Conservation (phyloP, 805 yeast species). For the Myxozyma kluyveri region DNA sequence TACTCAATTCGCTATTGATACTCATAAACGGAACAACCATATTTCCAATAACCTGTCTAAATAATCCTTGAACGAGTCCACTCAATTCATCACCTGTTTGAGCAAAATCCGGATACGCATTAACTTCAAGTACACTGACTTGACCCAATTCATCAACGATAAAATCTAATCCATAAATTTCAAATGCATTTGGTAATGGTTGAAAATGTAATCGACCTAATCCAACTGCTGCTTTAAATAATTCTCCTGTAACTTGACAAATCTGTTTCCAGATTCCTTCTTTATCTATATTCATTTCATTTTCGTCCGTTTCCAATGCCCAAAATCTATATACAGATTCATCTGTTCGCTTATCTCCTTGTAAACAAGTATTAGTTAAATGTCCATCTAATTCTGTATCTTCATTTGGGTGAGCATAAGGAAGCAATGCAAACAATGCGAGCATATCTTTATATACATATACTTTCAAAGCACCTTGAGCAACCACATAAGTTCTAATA, state of each 20-base stretch:
- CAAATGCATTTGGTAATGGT: slow-evolving; percentile 77
- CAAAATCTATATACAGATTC: slow-evolving; percentile 64
- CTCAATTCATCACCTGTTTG: slow-evolving; percentile 85
- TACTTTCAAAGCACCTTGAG: slow-evolving; percentile 71
- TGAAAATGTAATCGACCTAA: slow-evolving; percentile 83
- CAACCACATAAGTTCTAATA: slow-evolving; percentile 76
- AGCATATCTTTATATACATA: slow-evolving; percentile 78
- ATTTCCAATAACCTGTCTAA: slow-evolving; percentile 14
- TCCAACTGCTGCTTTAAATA: slow-evolving; percentile 74
- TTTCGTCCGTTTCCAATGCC: slow-evolving; percentile 36
- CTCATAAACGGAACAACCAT: slow-evolving; percentile 25
- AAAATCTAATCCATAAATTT: slow-evolving; percentile 86
- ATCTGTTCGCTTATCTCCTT: slow-evolving; percentile 46
- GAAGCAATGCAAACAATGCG: slow-evolving; percentile 68
- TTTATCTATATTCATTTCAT: slow-evolving; percentile 30
- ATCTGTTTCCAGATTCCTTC: slow-evolving; percentile 52
- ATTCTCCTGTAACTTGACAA: slow-evolving; percentile 59
- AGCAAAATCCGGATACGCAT: slow-evolving; percentile 93
- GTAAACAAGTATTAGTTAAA: slow-evolving; percentile 90
- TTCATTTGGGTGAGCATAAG: slow-evolving; percentile 45
- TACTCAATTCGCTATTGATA: not conserved
- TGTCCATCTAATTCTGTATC: slow-evolving; percentile 62
- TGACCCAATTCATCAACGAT: slow-evolving; percentile 54
- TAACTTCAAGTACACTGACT: slow-evolving; percentile 77
- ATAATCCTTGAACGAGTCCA: slow-evolving; percentile 46